phyloP scores from a whole-genome alignment of 2,329 filamentous ascomycete genomes.

The Epicoccum nigrum region DNA sequence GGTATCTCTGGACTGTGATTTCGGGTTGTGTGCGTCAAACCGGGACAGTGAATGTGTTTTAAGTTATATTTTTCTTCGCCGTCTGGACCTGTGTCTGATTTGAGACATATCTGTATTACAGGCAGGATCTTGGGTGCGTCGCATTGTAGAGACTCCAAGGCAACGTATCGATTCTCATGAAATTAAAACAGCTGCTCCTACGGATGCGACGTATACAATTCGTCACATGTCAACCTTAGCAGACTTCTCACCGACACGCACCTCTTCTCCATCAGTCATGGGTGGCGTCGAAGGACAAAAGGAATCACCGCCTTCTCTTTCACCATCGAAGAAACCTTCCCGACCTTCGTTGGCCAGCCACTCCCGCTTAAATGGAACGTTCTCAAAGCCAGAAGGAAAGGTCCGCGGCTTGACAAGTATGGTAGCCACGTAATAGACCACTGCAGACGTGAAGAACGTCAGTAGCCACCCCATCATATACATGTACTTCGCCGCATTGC shows the following conservation, averaged over 20 bases:
- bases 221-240: conserved; percentile 1
- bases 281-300: conserved; percentile 23
- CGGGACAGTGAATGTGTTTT: no score
- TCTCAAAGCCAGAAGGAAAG: conserved; percentile 28
- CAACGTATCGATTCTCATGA: no score
- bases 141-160: no score
- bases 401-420: conserved; percentile 25
- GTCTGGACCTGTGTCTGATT: no score
- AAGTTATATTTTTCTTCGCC: no score
- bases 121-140: no score
- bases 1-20: no score
- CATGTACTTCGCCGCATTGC: conserved; percentile 41
- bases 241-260: conserved; percentile 20
- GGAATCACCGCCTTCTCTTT: conserved; percentile 25
- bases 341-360: conserved; percentile 34
- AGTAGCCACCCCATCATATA: conserved; percentile 47
- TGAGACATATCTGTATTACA: no score
- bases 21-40: no score
- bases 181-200: no score
- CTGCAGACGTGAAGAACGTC: conserved; percentile 37
- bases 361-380: conserved; percentile 22
- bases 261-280: conserved; percentile 17
- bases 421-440: conserved; percentile 34
- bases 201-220: background rate
- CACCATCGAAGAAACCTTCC: conserved; percentile 40